Conservation (phyloP, 495 filamentous ascomycete species). For the Neurospora sp. region DNA sequence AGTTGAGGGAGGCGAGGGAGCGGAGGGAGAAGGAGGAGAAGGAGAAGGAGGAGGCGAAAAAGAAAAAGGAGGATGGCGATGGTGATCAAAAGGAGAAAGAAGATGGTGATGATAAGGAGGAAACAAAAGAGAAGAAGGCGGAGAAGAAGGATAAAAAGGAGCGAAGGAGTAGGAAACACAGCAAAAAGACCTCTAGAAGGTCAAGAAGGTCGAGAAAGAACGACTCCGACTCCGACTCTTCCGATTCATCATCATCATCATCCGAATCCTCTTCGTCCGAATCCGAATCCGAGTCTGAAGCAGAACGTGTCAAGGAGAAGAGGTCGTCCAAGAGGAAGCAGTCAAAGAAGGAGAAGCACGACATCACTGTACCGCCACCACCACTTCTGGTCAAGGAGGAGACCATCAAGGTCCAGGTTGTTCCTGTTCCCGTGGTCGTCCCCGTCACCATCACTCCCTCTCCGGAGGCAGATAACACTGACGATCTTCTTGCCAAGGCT, state of each 20-base stretch:
- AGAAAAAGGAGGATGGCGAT: slow-evolving; percentile 6
- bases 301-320: slow-evolving; percentile 5
- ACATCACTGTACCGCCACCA: no score
- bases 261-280: slow-evolving; percentile 7
- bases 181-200: slow-evolving; percentile 1
- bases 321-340: slow-evolving; percentile 2
- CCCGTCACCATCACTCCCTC: background rate
- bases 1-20: slow-evolving; percentile 35
- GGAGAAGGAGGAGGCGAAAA: slow-evolving; percentile 24
- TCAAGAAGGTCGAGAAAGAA: background rate
- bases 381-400: slow-evolving; percentile 5
- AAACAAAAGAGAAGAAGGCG: slow-evolving; percentile 14
- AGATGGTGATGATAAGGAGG: background rate
- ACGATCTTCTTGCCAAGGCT: slow-evolving; percentile 13
- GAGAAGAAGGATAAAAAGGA: slow-evolving; percentile 4
- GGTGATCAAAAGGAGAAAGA: no score
- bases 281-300: slow-evolving; percentile 6
- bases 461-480: slow-evolving; percentile 3
- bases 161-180: background rate
- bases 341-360: background rate
- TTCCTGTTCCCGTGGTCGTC: background rate
- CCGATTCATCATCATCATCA: slow-evolving; percentile 2
- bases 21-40: slow-evolving; percentile 28
- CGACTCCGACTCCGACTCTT: slow-evolving; percentile 4
- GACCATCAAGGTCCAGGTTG: background rate